Conservation (phyloP, 371 early-diverging fungal species). For the Thermomucor indicae-seudaticae region DNA sequence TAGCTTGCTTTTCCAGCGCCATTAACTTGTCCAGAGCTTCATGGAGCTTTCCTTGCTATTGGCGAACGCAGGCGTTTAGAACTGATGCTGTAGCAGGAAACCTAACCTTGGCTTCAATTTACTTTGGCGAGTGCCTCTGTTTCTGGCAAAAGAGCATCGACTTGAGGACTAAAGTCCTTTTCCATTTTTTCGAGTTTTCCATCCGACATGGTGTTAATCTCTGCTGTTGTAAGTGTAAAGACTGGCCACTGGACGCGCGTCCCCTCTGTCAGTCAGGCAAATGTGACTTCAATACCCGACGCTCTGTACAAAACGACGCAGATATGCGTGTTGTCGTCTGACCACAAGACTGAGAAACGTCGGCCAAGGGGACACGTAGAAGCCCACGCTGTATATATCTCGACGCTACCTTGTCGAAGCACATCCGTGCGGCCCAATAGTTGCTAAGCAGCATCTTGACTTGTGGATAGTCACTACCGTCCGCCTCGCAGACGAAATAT, state of each 20-base stretch:
- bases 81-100: background rate
- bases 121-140: constrained; percentile 73
- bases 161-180: constrained; percentile 83
- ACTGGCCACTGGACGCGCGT: background rate
- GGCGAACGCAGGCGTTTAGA: background rate
- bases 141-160: constrained; percentile 76
- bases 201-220: constrained; percentile 45
- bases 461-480: no score
- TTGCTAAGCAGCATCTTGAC: no score
- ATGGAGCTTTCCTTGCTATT: constrained; percentile 63
- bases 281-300: background rate
- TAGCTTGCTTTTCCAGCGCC: constrained; percentile 84
- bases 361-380: no score
- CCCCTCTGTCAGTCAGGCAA: background rate
- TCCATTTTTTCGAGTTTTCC: constrained; percentile 84
- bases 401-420: no score
- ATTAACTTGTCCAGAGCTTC: constrained; percentile 83
- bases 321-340: no score
- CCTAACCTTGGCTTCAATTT: background rate
- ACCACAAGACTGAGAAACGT: no score
- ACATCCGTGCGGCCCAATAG: no score
- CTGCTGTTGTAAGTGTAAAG: no score
- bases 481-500: no score
- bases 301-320: no score
- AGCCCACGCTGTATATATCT: no score